Percentiles rank a stretch among this genome's conserved stretches.
Evolutionary conservation across 2,329 filamentous ascomycete genomes (phyloP).

Genomic region (Aureobasidium sp.): DNA sequence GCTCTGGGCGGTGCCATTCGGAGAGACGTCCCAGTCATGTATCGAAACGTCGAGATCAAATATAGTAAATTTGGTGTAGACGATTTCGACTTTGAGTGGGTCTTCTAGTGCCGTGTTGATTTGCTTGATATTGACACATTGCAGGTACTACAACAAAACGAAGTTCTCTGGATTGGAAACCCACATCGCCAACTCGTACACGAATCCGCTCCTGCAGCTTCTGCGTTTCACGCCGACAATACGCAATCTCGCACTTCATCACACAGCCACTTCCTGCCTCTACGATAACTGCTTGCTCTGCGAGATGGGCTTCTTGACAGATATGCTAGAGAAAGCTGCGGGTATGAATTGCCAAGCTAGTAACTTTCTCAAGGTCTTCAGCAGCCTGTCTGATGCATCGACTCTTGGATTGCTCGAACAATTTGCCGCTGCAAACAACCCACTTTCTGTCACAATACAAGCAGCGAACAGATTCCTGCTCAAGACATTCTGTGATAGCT

Average conservation of each 20-base stretch:
- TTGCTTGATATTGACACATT: conserved; percentile 18
- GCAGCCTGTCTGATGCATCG: conserved; percentile 68
- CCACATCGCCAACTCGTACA: conserved; percentile 94
- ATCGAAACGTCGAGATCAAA: conserved; percentile 93
- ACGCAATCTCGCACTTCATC: conserved; percentile 79
- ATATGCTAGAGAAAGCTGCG: conserved; percentile 95
- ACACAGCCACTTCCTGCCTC: conserved; percentile 77
- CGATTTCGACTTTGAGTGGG: conserved; percentile 91
- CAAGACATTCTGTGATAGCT: conserved; percentile 63
- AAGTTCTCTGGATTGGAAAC: conserved; percentile 86
- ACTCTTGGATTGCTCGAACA: conserved; percentile 80
- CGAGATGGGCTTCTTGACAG: conserved; percentile 89
- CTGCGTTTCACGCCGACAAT: conserved; percentile 84
- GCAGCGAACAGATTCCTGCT: conserved; percentile 77
- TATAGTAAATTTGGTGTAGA: conserved; percentile 99
- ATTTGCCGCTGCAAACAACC: conserved; percentile 58
- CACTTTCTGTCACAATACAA: conserved; percentile 76
- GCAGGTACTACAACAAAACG: conserved; percentile 92
- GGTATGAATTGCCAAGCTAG: conserved; percentile 94
- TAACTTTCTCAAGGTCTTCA: conserved; percentile 85
- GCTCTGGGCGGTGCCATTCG: conserved; percentile 65
- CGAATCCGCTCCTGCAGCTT: conserved; percentile 84
- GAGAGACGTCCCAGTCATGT: conserved; percentile 77
- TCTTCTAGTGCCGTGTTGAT: conserved; percentile 10
- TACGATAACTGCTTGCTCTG: conserved; percentile 81